Base-by-base conservation (phyloP, 768 basidiomycete species). In the Lentinula detonsa region DNA sequence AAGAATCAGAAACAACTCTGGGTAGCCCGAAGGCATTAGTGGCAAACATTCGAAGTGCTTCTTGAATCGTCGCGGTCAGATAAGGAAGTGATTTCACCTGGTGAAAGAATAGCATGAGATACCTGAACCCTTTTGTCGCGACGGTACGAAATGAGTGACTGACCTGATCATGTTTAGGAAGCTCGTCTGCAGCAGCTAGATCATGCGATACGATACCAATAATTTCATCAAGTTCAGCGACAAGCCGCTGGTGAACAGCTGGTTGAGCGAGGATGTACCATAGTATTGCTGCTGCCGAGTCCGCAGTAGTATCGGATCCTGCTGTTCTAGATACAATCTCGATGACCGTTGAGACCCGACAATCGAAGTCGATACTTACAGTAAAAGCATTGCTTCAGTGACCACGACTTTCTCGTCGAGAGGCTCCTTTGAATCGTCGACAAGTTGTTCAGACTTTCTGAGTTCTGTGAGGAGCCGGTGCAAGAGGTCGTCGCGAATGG, bases 151-250 rank as follows among this genome's bases (percentile, higher is more conserved):
- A 39, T 8, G 37, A 2, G 37, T 35, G 10, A 35, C 37, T 43
- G 23, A 56, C 55, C 55, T 56, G 55, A n/a, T 56, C 55, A 43
- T 56, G 55, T 33, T 56, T 56, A 16, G 55, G 55, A 9, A 56
- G 35, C 18, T 54, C 55, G 13, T 56, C 55, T 16, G 40, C 39
- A 37, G 40, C 18, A 45, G 18, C 40, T 7, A 56, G 16, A 23
- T 56, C 55, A 3, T 56, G 55, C 10, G 55, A 42, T n/a, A 56
- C 31, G 5, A 31, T 43, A 13, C 55, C 55, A 40, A 56, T 23
- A 9, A 45, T 56, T 23, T 56, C 39, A 31, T 56, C 55, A 4
- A 56, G 40, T n/a, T 56, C 55, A 4, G 18, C 37, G 11, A 56
- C 16, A 23, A 56, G 55, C 5, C 40, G 55, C 13, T 56, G n/a